Percentiles rank a stretch among this genome's conserved stretches.
Conservation (phyloP, 306 rosid genomes). For the Abrus pulchellus region DNA sequence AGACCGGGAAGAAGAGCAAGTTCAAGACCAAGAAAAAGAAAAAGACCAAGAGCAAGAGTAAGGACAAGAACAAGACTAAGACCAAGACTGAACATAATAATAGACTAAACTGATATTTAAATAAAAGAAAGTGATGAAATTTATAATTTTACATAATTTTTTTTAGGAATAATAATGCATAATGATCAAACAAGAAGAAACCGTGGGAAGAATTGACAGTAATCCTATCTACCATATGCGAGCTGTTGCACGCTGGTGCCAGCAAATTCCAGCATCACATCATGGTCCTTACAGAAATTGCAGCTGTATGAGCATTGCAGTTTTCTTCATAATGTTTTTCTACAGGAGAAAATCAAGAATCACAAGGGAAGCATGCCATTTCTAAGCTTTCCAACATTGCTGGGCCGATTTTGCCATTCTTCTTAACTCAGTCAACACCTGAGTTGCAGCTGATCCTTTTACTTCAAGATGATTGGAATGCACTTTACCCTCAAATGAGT, state of each 20-base stretch:
- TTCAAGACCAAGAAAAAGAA: too few relatives aligned
- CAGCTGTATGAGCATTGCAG: slow-evolving; percentile 9
- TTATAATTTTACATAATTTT: background rate
- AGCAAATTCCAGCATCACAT: background rate
- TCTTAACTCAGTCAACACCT: slow-evolving; percentile 45
- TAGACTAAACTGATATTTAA: too few relatives aligned
- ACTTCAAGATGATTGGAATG: slow-evolving; percentile 52
- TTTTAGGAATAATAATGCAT: background rate
- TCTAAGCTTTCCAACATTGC: slow-evolving; percentile 36
- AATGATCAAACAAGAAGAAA: background rate
- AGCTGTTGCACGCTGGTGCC: too few relatives aligned
- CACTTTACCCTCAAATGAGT: slow-evolving; percentile 49
- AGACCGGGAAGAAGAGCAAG: too few relatives aligned
- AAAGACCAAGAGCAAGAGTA: too few relatives aligned
- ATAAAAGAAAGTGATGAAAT: background rate
- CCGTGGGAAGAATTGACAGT: background rate
- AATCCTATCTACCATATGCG: background rate
- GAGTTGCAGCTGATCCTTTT: slow-evolving; percentile 67
- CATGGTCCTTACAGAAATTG: background rate
- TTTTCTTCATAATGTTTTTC: background rate
- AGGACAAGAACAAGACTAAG: too few relatives aligned
- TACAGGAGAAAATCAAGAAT: background rate
- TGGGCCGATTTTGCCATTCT: slow-evolving; percentile 34
- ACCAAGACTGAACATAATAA: too few relatives aligned
- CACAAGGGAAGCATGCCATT: slow-evolving; percentile 28